Conservation (phyloP, 495 filamentous ascomycete genomes). For the Aspergillus coremiiformis region DNA sequence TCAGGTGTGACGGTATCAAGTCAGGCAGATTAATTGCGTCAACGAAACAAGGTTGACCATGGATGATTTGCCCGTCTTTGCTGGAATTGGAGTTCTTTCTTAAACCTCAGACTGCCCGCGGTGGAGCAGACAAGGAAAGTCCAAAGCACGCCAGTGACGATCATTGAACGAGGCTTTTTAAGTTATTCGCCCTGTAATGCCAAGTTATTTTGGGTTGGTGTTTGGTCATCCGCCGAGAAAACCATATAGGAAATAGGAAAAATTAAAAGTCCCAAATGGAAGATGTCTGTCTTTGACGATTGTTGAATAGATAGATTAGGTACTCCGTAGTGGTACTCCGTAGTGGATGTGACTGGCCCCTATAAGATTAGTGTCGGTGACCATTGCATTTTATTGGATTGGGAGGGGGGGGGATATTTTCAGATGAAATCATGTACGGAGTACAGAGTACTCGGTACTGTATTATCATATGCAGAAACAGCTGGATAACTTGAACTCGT, state of each 20-base stretch:
- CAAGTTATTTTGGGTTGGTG: background rate
- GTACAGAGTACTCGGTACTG: too few species aligned
- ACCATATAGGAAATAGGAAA: background rate
- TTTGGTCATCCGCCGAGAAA: background rate
- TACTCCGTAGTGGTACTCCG: background rate
- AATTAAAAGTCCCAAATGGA: background rate
- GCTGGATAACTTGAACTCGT: background rate
- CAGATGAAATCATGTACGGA: too few species aligned
- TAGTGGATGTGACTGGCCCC: background rate
- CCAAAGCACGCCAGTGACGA: background rate
- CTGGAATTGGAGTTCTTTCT: background rate
- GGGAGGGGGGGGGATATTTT: too few species aligned
- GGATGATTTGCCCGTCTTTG: constrained; percentile 1
- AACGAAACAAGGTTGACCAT: constrained; percentile 9
- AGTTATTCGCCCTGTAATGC: background rate
- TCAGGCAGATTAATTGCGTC: constrained; percentile 10
- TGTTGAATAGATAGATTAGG: background rate
- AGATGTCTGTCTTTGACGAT: background rate
- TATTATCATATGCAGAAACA: background rate
- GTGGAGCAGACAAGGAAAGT: background rate
- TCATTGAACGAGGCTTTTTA: background rate
- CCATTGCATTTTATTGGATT: background rate
- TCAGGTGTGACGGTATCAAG: background rate
- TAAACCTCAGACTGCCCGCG: background rate
- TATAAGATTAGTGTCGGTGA: background rate